Base-by-base conservation (phyloP, 345 rosid species). In the Xanthoceras sorbifolium region DNA sequence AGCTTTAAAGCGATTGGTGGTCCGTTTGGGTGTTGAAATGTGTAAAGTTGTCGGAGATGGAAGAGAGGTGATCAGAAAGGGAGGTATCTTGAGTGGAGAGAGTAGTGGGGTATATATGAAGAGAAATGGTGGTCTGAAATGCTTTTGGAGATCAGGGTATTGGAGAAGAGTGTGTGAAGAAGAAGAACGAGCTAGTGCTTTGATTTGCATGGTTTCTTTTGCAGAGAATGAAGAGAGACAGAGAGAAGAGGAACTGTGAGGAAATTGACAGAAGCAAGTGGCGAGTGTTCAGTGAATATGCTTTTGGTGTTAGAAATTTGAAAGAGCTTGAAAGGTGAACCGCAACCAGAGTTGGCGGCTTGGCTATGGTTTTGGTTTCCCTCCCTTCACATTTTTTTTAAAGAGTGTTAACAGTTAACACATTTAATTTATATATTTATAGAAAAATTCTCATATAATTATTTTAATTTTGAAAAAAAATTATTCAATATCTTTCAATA, bases 191-290 rank as follows among this genome's bases (percentile, higher is more conserved):
- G 40, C 15, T 67, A 86, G 69, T 65, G 81, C 67, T 77, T 76
- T 84, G 77, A 80, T 69, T 61, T 69, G 81, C 87, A 84, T 84
- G 22, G 71, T 72, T 22, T 23, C 9, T 36, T 36, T 50, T 42
- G 17, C 18, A 70, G 73, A 31, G 42, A 31, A 10, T 46, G 26
- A 54, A 60, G 75, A 54, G 50, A 32, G 65, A 72, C 65, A 34
- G n/a, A 20, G 9, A 34, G 28, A 29, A 4, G 23, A 31, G 26
- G 22, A 65, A 26, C 2, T 18, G 17, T 36, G 62, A 22, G 26
- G 18, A 12, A 65, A 29, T 5, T 18, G 17, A 57, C 48, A 22
- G 26, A 63, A 34, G 9, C 12, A 46, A n/a, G 52, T 15, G 15
- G 48, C 60, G 40, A 23, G 59, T 2, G 15, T n/a, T 60, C 31